phyloP scores from a whole-genome alignment of 108 stramenopile genomes.

The Fragilaria radians region DNA sequence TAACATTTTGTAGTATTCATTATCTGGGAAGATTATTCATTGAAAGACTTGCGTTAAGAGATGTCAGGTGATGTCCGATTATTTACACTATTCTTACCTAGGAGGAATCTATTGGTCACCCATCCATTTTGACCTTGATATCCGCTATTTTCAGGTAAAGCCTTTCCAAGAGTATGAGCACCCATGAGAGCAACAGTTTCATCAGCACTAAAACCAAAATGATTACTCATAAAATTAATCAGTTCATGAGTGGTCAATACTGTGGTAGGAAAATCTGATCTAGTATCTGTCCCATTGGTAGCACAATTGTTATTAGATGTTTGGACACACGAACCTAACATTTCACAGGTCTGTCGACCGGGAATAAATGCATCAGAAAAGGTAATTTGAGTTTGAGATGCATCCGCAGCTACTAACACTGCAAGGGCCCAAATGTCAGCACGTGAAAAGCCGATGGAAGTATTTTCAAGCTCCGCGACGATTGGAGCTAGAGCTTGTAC shows the following conservation, averaged over 20 bases:
- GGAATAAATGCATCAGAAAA: too few species aligned
- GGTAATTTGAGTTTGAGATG: constrained; percentile 12
- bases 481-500: constrained; percentile 29
- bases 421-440: constrained; percentile 52
- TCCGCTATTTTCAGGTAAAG: too few species aligned
- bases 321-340: constrained; percentile 10
- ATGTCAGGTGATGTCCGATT: too few species aligned
- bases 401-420: constrained; percentile 33
- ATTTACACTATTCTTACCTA: too few species aligned
- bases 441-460: constrained; percentile 16
- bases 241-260: constrained; percentile 18
- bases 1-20: too few species aligned
- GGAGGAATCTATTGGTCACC: not conserved
- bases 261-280: constrained; percentile 6
- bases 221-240: constrained; percentile 26
- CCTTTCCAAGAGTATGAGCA: constrained; percentile 38
- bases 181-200: constrained; percentile 63
- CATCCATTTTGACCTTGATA: constrained; percentile 27
- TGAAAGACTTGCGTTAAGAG: too few species aligned
- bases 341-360: too few species aligned
- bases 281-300: constrained; percentile 15
- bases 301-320: constrained; percentile 7
- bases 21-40: too few species aligned
- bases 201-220: constrained; percentile 41
- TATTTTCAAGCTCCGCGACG: constrained; percentile 17